Evolutionary conservation across 805 yeast species (phyloP).

Genomic region (Middelhovenomyces tepae): DNA sequence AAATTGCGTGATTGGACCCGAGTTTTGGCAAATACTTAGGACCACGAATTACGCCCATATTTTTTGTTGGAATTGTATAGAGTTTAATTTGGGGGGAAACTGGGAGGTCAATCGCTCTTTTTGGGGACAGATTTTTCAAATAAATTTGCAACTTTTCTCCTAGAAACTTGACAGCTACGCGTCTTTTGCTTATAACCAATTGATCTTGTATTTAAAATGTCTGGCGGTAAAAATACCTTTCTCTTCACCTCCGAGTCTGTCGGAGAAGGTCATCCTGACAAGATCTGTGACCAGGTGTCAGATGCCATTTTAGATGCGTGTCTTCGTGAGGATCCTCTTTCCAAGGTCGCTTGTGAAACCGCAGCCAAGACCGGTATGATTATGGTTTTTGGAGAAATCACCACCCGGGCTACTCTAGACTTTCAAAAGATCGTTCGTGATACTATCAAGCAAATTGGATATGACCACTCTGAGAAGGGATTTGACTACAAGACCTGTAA

Average conservation of each 20-base stretch:
- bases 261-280: slow-evolving; percentile 55
- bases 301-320: slow-evolving; percentile 98
- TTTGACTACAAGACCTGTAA: slow-evolving; percentile 99
- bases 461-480: slow-evolving; percentile 92
- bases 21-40: no score
- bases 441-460: slow-evolving; percentile 97
- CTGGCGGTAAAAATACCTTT: slow-evolving; percentile 40
- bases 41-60: no score
- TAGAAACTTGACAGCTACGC: no score
- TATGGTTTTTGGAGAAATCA: slow-evolving; percentile 98
- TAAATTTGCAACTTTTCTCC: no score
- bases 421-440: slow-evolving; percentile 97
- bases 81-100: no score
- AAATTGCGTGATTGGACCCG: no score
- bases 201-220: no score
- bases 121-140: no score
- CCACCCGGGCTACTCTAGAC: slow-evolving; percentile 92
- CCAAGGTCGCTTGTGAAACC: slow-evolving; percentile 99
- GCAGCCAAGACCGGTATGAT: slow-evolving; percentile 99
- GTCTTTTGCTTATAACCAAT: no score
- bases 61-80: no score
- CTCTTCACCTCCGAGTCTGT: slow-evolving; percentile 62
- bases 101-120: no score
- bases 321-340: slow-evolving; percentile 87
- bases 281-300: slow-evolving; percentile 91